Evolutionary conservation across 2,329 filamentous ascomycete genomes (phyloP).

Genomic region (Bipolaris oryzae): DNA sequence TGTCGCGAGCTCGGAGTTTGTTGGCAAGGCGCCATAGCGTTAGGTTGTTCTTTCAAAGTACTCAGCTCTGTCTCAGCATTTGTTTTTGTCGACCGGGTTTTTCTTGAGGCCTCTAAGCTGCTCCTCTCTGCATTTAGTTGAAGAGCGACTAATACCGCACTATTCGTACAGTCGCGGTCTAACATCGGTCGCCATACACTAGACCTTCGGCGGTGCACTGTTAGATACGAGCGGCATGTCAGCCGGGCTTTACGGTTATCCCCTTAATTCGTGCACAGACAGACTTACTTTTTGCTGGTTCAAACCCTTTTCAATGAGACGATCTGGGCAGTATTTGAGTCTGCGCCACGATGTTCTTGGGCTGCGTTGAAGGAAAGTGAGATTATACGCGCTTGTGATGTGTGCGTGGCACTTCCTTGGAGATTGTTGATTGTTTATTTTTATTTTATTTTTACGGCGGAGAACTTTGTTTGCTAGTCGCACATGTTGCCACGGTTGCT

Average conservation of each 20-base stretch:
- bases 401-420: not conserved
- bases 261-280: not conserved
- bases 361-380: not conserved
- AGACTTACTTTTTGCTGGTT: slow-evolving; percentile 7
- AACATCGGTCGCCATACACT: slow-evolving; percentile 7
- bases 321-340: not conserved
- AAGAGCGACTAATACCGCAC: slow-evolving; percentile 11
- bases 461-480: slow-evolving; percentile 21
- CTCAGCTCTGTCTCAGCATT: not conserved
- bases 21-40: not conserved
- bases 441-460: slow-evolving; percentile 11
- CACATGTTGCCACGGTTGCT: slow-evolving; percentile 15
- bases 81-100: not conserved
- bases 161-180: slow-evolving; percentile 1
- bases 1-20: not conserved
- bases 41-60: not conserved
- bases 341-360: not conserved
- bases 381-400: not conserved
- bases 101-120: not conserved
- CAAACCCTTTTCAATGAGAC: not conserved
- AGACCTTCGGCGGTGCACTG: slow-evolving; percentile 4
- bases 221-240: not conserved
- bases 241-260: not conserved
- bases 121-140: slow-evolving; percentile 6
- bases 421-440: slow-evolving; percentile 9